Percentiles rank a stretch among this genome's conserved stretches.
Conservation (phyloP, 768 basidiomycete genomes). For the Boletus insuetus region DNA sequence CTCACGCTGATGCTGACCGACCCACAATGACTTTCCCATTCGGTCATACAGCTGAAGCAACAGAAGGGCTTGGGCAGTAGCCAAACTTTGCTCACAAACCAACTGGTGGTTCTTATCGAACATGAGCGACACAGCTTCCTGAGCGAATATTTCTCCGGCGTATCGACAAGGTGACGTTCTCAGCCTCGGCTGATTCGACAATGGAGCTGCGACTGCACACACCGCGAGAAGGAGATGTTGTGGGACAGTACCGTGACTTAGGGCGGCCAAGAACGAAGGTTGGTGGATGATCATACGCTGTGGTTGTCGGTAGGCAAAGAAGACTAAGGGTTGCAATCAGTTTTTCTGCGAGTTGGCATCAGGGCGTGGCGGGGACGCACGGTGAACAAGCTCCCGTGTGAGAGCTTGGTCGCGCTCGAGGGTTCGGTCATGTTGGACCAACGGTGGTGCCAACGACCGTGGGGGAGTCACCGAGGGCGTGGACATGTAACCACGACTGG, state of each 20-base stretch:
- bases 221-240: conserved; percentile 68
- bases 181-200: conserved; percentile 64
- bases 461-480: conserved; percentile 30
- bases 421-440: conserved; percentile 39
- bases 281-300: conserved; percentile 76
- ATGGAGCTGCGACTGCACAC: conserved; percentile 75
- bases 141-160: conserved; percentile 51
- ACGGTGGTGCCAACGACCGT: conserved; percentile 36
- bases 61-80: conserved; percentile 73
- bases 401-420: conserved; percentile 56
- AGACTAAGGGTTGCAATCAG: conserved; percentile 45
- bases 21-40: conserved; percentile 37
- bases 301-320: conserved; percentile 81
- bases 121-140: conserved; percentile 65
- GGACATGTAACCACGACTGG: conserved; percentile 37
- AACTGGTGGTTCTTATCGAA: conserved; percentile 65
- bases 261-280: conserved; percentile 65
- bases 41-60: conserved; percentile 69
- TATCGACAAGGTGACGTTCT: conserved; percentile 53
- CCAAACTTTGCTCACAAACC: conserved; percentile 59
- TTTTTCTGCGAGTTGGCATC: neutral
- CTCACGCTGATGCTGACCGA: conserved; percentile 32
- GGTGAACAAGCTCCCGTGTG: conserved; percentile 71
- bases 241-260: conserved; percentile 67
- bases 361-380: conserved; percentile 39